Base-by-base conservation (phyloP, 1,284 basidiomycete genomes). In the Cutaneotrichosporon sp. region DNA sequence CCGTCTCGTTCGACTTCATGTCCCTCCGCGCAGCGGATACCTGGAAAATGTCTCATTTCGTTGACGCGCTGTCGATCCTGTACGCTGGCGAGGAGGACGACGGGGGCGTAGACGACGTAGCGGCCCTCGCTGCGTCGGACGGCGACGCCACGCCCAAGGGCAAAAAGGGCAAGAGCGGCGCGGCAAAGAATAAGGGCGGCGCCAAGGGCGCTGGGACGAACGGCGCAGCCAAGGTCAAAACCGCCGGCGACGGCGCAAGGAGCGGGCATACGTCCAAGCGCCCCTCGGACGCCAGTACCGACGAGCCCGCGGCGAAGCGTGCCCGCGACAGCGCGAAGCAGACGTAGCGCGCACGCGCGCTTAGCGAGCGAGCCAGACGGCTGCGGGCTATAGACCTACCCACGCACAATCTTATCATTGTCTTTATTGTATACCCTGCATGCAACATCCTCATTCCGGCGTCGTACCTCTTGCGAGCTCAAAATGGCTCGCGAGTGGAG, bases 1-100 rank as follows among this genome's bases (percentile, higher is more conserved):
- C 84, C 0, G 76, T 91, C 26, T 88, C 89, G 2, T 88, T 93
- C 66, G 93, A 97, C 69, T 81, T 87, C 59, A 80, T 85, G 56
- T 80, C 83, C 17, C 75, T 93, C 52, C 80, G 77, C 18, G 79
- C 94, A 20, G 82, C 82, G 1, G 83, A 87, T 51, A 84, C 94
- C 78, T 87, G 86, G 84, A 90, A 88, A 74, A 80, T 90, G 76
- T 80, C 80, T 30, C 73, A 80, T 49, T 93, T 90, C 68, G 75
- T 85, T 52, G 80, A 81, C 2, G 84, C 87, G 5, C 79, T 96
- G 56, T 81, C 86, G 63, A 76, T 81, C 58, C 79, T 83, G 59
- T 84, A 88, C 59, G 67, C 70, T 15, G 83, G 84, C 46, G 81
- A 82, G 5, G 82, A 80, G 48, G 80, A 76, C 22, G 80, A 79